Conservation (phyloP, 768 basidiomycete species). For the Psilocybe sp. region DNA sequence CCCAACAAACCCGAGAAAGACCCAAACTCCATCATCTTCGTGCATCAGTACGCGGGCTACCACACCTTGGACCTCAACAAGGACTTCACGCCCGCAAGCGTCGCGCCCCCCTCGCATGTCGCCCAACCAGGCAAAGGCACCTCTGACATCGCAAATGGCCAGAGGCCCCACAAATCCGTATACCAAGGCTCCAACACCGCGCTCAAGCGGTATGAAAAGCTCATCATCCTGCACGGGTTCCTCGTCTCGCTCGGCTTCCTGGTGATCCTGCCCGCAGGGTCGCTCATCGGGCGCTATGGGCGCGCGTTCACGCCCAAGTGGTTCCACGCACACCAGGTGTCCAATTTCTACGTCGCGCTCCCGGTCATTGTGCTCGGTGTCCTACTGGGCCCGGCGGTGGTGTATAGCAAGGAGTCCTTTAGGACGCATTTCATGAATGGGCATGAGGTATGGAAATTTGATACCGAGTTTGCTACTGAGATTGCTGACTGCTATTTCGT, state of each 20-base stretch:
- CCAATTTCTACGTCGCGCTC: constrained; percentile 46
- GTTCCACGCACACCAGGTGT: constrained; percentile 54
- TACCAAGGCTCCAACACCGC: constrained; percentile 11
- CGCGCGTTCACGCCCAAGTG: constrained; percentile 49
- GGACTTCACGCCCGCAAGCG: constrained; percentile 18
- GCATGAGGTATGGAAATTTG: constrained; percentile 40
- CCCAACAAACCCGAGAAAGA: constrained; percentile 24
- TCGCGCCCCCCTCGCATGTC: background rate
- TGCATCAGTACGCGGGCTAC: constrained; percentile 33
- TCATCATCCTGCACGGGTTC: constrained; percentile 52
- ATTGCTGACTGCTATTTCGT: background rate
- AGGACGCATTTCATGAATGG: constrained; percentile 40
- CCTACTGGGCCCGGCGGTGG: constrained; percentile 45
- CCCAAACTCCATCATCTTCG: constrained; percentile 13
- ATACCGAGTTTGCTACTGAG: background rate
- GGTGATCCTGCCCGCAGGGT: constrained; percentile 51
- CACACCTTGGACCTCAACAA: constrained; percentile 32
- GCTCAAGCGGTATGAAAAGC: constrained; percentile 30
- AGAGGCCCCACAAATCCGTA: background rate
- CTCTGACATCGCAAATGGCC: background rate
- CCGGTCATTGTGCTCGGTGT: constrained; percentile 50
- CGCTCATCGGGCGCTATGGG: constrained; percentile 52
- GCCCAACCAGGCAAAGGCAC: constrained; percentile 1
- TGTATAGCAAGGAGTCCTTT: constrained; percentile 34
- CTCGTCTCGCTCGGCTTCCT: constrained; percentile 54